Evolutionary conservation across 805 yeast species (phyloP), one percentile per base, ranked within the genome.

Genomic region (Candida khao-thaluensis): DNA sequence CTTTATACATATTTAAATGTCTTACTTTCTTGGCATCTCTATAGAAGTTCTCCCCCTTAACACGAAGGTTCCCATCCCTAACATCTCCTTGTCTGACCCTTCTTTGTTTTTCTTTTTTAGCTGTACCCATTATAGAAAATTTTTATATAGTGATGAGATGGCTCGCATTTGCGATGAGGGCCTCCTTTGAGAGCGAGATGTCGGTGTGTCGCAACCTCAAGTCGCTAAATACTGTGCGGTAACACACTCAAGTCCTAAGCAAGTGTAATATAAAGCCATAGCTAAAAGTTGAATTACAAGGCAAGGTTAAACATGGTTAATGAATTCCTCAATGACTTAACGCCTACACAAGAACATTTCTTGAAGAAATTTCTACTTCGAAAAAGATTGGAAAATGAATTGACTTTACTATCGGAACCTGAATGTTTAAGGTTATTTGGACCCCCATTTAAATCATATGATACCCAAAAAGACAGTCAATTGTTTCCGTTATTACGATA

Each of bases 41-140:
- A 70, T 91, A 91, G 65, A 91, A 91, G 71, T 91, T 91, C 66
- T 91, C 99, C 56, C 99, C 99, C 61, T 91, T 91, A 37, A 87
- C 95, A 46, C 95, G 81, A 42, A 93, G 76, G 54, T 91, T 91
- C 20, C 96, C 96, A 62, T 86, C 95, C 55, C 87, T 77, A 51
- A 79, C 72, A 52, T 82, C 86, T 39, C 83, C 83, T 59, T 89
- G 86, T 57, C 95, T 84, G 42, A 74, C 73, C 58, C 96, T 79
- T 70, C 99, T 82, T 54, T 74, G 75, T 62, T 85, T 85, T 64
- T 91, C 99, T 56, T 89, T 93, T 72, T 91, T 91, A 41, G 79
- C 90, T 20, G 89, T 83, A 58, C 97, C 98, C 99, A 91, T 91
- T 6, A 7, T 54, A 4, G 25, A 22, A 35, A 35, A 30, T 18